Conservation (phyloP, 176 grass and related monocot genomes). For the Melocanna baccifera region DNA sequence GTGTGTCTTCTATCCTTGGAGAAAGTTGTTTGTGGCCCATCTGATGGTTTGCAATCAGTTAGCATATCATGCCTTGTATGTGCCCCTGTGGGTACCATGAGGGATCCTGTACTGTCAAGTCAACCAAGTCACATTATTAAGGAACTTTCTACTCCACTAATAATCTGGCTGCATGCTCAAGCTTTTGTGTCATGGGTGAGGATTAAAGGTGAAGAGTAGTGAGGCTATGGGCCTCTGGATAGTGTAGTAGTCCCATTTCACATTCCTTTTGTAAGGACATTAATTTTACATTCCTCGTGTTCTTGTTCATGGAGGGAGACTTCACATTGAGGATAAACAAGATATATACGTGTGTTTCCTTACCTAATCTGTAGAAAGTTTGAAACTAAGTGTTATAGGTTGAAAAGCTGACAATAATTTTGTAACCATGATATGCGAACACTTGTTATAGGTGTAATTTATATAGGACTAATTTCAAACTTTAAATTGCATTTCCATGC, state of each 20-base stretch:
- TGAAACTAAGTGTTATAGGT: background rate
- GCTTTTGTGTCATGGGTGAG: background rate
- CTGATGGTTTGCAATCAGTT: slow-evolving; percentile 9
- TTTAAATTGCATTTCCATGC: background rate
- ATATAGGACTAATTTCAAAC: background rate
- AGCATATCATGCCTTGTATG: background rate
- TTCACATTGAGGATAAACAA: background rate
- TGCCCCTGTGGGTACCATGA: background rate
- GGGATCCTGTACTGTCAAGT: slow-evolving; percentile 4
- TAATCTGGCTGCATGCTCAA: background rate
- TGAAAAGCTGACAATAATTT: background rate
- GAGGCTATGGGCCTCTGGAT: background rate
- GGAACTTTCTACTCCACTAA: background rate
- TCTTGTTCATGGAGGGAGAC: background rate
- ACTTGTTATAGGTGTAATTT: background rate
- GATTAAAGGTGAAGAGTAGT: background rate
- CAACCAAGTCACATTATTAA: background rate
- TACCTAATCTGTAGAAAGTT: background rate
- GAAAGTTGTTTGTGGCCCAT: background rate
- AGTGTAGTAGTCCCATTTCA: background rate
- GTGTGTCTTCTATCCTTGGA: background rate
- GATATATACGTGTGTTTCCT: background rate
- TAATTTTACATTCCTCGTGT: background rate
- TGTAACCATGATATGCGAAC: background rate
- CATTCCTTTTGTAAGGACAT: background rate